A percentile compares a stretch with the other conserved stretches of the same genome.
Conservation (phyloP, 2,329 filamentous ascomycete genomes). For the Camillea tinctor region DNA sequence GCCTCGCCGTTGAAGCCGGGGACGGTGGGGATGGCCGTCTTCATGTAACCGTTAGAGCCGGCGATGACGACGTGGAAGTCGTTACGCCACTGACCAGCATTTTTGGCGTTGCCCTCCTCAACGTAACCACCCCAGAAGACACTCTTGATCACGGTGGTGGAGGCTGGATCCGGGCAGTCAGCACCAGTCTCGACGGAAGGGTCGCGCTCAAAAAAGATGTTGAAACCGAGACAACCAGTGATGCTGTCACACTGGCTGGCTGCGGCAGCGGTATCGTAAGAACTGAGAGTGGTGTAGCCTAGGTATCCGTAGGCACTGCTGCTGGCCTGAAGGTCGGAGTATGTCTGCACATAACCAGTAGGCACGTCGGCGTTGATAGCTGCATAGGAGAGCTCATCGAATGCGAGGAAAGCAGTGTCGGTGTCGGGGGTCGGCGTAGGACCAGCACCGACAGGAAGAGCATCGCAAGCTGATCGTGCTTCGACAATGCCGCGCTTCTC, state of each 20-base stretch:
- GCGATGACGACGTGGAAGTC: slow-evolving; percentile 38
- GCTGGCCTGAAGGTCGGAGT: slow-evolving; percentile 30
- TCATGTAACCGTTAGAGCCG: slow-evolving; percentile 41
- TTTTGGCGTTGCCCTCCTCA: slow-evolving; percentile 21
- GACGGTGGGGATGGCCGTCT: slow-evolving; percentile 14
- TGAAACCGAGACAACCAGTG: slow-evolving; percentile 26
- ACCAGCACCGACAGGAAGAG: slow-evolving; percentile 28
- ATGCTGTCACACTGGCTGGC: slow-evolving; percentile 24
- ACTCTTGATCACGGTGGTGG: slow-evolving; percentile 30
- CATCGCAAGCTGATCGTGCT: slow-evolving; percentile 18
- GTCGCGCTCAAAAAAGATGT: slow-evolving; percentile 32
- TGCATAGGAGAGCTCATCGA: slow-evolving; percentile 16
- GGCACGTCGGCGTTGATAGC: slow-evolving; percentile 29
- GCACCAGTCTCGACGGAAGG: slow-evolving; percentile 23
- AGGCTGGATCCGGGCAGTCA: slow-evolving; percentile 20
- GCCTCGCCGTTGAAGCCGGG: slow-evolving; percentile 23
- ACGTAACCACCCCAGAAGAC: slow-evolving; percentile 31
- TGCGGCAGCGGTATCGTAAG: slow-evolving; percentile 25
- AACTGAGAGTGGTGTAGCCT: slow-evolving; percentile 21
- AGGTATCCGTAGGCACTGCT: slow-evolving; percentile 33
- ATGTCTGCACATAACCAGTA: slow-evolving; percentile 33
- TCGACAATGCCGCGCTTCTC: slow-evolving; percentile 8
- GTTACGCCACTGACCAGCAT: slow-evolving; percentile 19
- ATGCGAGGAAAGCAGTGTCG: slow-evolving; percentile 28
- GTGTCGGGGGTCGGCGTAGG: slow-evolving; percentile 34